phyloP scores from a whole-genome alignment of 2,329 filamentous ascomycete species.

The Tympanopsis confertula region DNA sequence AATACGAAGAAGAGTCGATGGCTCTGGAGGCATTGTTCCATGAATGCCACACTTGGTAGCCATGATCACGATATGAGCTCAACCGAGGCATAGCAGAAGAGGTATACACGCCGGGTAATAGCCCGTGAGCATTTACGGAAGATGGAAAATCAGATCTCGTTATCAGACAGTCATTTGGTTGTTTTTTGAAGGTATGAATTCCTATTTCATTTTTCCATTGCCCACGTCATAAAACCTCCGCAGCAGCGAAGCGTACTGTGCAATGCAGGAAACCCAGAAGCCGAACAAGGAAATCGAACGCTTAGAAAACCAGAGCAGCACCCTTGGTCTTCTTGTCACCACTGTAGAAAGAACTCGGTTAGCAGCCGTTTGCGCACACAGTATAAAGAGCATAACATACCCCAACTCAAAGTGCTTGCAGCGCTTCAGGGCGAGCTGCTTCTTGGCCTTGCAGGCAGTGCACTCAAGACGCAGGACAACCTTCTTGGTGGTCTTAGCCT shows the following conservation, averaged over 20 bases:
- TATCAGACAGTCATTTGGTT: slow-evolving; percentile 1
- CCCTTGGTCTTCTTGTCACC: slow-evolving; percentile 99
- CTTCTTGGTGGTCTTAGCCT: slow-evolving; percentile 99
- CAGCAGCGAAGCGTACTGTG: slow-evolving; percentile 16
- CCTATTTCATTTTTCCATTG: slow-evolving; percentile 26
- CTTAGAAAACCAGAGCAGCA: slow-evolving; percentile 96
- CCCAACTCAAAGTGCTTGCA: slow-evolving; percentile 99
- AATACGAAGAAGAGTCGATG: too few species aligned
- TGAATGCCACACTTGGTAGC: too few species aligned
- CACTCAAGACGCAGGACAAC: slow-evolving; percentile 97
- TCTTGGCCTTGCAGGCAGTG: slow-evolving; percentile 95
- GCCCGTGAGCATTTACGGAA: not conserved
- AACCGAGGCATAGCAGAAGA: not conserved
- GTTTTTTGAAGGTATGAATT: slow-evolving; percentile 20
- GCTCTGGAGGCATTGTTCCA: too few species aligned
- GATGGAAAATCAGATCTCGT: not conserved
- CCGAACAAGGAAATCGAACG: slow-evolving; percentile 23
- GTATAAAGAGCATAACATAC: slow-evolving; percentile 42
- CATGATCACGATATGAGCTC: too few species aligned
- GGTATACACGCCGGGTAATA: not conserved
- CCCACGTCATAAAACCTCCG: slow-evolving; percentile 19
- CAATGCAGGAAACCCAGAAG: slow-evolving; percentile 25
- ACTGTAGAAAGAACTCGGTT: slow-evolving; percentile 40
- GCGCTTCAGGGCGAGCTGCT: slow-evolving; percentile 94
- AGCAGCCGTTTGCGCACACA: slow-evolving; percentile 17